Percentiles rank a stretch among this genome's conserved stretches.
phyloP scores from a whole-genome alignment of 495 filamentous ascomycete species.

The Cladorrhinum samala region DNA sequence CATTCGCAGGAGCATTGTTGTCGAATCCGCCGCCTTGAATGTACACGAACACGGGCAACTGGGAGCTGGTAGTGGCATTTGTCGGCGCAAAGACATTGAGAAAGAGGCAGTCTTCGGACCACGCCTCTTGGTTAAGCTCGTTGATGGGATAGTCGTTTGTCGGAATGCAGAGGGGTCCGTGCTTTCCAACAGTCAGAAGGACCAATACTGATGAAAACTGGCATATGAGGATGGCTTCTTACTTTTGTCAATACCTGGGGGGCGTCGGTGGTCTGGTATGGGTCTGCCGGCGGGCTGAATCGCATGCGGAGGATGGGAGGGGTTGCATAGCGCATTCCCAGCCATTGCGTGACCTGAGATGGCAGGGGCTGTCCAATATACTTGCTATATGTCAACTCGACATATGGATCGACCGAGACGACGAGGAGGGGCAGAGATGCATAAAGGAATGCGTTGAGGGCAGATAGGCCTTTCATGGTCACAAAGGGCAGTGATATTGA shows the following conservation, averaged over 20 bases:
- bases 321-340: conserved; percentile 39
- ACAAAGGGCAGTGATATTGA: background rate
- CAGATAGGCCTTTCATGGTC: background rate
- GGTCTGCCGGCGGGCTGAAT: conserved; percentile 32
- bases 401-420: conserved; percentile 8
- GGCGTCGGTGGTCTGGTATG: conserved; percentile 3
- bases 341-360: conserved; percentile 33
- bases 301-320: conserved; percentile 32
- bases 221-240: background rate
- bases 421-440: background rate
- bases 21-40: conserved; percentile 69
- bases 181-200: conserved; percentile 25
- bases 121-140: background rate
- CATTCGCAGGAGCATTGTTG: conserved; percentile 52
- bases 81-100: conserved; percentile 62
- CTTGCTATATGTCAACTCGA: conserved; percentile 35
- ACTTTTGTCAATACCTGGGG: background rate
- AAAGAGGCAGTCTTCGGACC: conserved; percentile 64
- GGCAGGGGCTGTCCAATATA: conserved; percentile 26
- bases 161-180: conserved; percentile 46
- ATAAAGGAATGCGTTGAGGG: background rate
- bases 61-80: conserved; percentile 37
- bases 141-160: conserved; percentile 31
- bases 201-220: background rate
- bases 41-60: conserved; percentile 61